Base-by-base conservation (phyloP, 176 grass and related monocot genomes). In the Poa annua region DNA sequence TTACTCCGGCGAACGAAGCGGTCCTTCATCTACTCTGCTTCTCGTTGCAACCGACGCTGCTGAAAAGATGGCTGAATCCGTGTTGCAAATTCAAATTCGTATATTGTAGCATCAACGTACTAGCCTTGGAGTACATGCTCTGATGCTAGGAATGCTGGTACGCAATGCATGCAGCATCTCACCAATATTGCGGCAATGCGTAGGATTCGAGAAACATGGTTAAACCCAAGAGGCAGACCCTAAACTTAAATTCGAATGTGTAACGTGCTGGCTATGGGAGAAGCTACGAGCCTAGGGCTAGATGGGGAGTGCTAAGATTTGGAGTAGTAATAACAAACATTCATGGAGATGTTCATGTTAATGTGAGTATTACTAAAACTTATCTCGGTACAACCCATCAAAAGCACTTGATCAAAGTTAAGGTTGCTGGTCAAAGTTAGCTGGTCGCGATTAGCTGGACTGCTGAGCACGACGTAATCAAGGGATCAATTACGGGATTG, bases 1-100 rank as follows among this genome's bases (percentile, higher is more conserved):
- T 73, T 65, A 11, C 71, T 4, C 36, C 47, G 59, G 57, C 62
- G 39, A 17, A 36, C 42, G 33, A 59, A 57, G 83, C 64, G 45
- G 9, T 44, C 12, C 25, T 15, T 69, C 16, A 66, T 7, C 21
- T 10, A 25, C 34, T 66, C 34, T 16, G n/a, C 0, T 47, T 26
- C 3, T 53, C 0, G 44, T 42, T 67, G 61, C 82, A 67, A 67
- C 34, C 15, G 34, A 68, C 72, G 0, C 47, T 16, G n/a, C 76
- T 38, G 2, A 39, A 8, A 83, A 75, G 29, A 64, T 12, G 25
- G 76, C 9, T 1, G n/a, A 8, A 69, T 35, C 24, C 11, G 6
- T 25, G 20, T 6, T 3, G 26, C 26, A 11, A 49, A 51, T 22
- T 71, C 49, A 45, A 47, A 71, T 70, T 12, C 3, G 36, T 4